Percentiles rank a stretch among this genome's conserved stretches.
phyloP scores from a whole-genome alignment of 2,329 filamentous ascomycete species.

The Venturia carpophila region DNA sequence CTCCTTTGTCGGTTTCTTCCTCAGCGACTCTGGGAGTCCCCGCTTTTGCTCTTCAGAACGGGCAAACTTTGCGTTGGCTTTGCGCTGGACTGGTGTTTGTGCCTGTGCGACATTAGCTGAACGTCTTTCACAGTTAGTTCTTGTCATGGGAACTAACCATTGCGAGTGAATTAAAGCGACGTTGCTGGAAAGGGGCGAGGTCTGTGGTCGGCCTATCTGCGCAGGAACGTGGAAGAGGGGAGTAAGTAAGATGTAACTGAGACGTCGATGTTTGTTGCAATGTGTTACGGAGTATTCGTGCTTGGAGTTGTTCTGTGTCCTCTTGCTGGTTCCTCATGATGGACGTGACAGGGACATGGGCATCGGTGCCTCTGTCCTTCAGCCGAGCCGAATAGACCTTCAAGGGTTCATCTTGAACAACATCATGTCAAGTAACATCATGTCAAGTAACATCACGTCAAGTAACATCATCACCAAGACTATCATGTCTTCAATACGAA shows the following conservation, averaged over 20 bases:
- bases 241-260: not conserved
- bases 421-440: not conserved
- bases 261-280: not conserved
- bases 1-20: conserved; percentile 44
- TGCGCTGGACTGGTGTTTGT: conserved; percentile 78
- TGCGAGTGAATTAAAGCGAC: not conserved
- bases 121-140: not conserved
- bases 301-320: not conserved
- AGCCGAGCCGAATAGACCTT: not conserved
- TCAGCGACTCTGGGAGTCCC: conserved; percentile 51
- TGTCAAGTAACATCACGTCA: not conserved
- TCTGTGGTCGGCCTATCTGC: not conserved
- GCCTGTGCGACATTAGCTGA: conserved; percentile 43
- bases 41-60: conserved; percentile 65
- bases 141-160: not conserved
- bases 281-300: not conserved
- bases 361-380: not conserved
- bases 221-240: too few relatives aligned
- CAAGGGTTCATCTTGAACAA: not conserved
- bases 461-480: not conserved
- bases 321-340: not conserved
- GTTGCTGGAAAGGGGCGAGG: not conserved
- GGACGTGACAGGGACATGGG: not conserved
- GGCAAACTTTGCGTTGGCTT: conserved; percentile 70
- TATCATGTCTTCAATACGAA: conserved; percentile 6